A percentile compares a stretch with the other conserved stretches of the same genome.
These are phyloP conservation scores for Botrytis elliptica DNA, from an alignment of 2,329 filamentous ascomycete genomes.

Conservation along the genomic window DNA sequence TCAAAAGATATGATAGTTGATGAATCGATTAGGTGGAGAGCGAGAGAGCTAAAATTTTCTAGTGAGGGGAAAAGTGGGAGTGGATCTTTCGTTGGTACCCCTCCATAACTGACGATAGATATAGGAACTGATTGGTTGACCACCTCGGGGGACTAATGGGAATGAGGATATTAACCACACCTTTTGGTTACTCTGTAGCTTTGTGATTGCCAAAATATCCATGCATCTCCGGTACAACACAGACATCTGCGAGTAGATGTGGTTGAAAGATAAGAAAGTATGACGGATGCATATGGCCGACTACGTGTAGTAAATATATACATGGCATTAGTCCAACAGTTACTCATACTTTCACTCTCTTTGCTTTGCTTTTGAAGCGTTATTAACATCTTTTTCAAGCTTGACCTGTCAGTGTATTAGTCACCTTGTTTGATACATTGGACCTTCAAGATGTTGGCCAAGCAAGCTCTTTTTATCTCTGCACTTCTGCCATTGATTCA, in stretches of 20 bases:
- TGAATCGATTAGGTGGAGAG: neutral
- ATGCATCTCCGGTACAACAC: constrained; percentile 6
- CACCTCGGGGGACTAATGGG: neutral
- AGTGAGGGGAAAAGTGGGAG: constrained; percentile 11
- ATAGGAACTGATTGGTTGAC: neutral
- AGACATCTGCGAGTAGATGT: neutral
- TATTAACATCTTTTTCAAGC: neutral
- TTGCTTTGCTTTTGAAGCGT: neutral
- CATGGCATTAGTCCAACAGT: neutral
- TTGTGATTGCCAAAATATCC: neutral
- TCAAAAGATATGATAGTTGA: neutral
- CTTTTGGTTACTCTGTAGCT: neutral
- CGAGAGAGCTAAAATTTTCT: neutral
- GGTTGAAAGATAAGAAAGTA: neutral
- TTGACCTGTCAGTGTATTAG: neutral
- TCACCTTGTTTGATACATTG: neutral
- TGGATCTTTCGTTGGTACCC: neutral
- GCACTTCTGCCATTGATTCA: constrained; percentile 41
- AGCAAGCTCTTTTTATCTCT: constrained; percentile 44
- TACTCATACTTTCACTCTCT: neutral
- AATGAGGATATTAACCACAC: neutral
- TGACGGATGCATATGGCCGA: neutral
- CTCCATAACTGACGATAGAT: neutral
- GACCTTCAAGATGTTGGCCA: constrained; percentile 37
- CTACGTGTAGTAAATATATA: neutral